These are phyloP conservation scores for Mollisiaceae sp. DNA, from an alignment of 2,329 filamentous ascomycete genomes.

Conservation along the genomic window DNA sequence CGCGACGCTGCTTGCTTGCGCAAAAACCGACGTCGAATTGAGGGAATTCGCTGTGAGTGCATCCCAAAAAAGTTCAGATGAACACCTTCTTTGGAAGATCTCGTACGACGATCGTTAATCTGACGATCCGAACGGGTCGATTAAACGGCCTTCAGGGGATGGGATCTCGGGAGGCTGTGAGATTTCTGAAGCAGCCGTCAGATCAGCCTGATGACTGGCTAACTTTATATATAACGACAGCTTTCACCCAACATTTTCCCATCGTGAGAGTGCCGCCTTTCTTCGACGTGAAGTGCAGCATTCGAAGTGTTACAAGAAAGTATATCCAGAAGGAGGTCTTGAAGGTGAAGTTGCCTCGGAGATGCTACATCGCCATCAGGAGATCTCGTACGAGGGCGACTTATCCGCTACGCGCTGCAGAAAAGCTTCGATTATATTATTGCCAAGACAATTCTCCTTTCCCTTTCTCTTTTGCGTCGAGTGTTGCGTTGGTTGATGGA, in stretches of 20 bases:
- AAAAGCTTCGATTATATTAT: not conserved
- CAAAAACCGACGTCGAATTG: not conserved
- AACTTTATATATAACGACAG: conserved; percentile 19
- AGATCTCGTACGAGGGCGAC: not conserved
- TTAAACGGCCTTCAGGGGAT: conserved; percentile 11
- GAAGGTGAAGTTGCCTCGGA: not conserved
- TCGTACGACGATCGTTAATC: conserved; percentile 12
- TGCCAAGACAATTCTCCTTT: not conserved
- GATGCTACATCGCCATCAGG: not conserved
- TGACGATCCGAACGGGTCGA: conserved; percentile 16
- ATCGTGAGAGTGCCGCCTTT: not conserved
- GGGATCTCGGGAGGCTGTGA: conserved; percentile 28
- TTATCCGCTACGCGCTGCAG: not conserved
- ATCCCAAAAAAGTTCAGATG: conserved; percentile 16
- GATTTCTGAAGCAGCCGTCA: conserved; percentile 20
- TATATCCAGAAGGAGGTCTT: not conserved
- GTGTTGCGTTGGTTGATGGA: not conserved
- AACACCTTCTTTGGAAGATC: conserved; percentile 19
- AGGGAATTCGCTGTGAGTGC: not conserved
- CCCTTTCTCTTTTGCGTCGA: too few species aligned
- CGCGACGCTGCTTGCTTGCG: not conserved
- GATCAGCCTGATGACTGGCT: conserved; percentile 19
- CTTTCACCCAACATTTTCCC: conserved; percentile 5
- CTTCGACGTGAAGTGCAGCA: not conserved
- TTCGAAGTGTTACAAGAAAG: not conserved